These are phyloP conservation scores for Naganishia antarctica DNA, from an alignment of 768 basidiomycete species.

Conservation along the genomic window DNA sequence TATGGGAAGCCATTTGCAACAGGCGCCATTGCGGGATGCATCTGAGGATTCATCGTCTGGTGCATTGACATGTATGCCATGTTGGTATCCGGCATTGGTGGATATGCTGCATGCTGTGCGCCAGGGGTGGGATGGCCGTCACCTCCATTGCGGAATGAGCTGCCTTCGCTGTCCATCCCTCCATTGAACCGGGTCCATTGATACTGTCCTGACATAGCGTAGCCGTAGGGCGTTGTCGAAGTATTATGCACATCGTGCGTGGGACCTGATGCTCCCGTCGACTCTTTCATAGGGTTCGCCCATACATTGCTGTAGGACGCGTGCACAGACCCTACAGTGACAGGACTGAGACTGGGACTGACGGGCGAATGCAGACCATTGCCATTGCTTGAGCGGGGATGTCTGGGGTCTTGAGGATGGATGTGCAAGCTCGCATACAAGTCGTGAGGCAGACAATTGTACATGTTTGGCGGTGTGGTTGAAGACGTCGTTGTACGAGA, in stretches of 20 bases:
- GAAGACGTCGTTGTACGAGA: slow-evolving; percentile 12
- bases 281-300: neutral
- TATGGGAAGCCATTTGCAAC: neutral
- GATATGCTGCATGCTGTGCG: slow-evolving; percentile 1
- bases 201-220: slow-evolving; percentile 1
- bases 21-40: neutral
- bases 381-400: neutral
- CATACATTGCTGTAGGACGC: neutral
- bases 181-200: neutral
- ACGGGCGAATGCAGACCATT: slow-evolving; percentile 8
- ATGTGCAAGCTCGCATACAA: slow-evolving; percentile 12
- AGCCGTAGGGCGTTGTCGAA: neutral
- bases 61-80: slow-evolving; percentile 20
- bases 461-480: slow-evolving; percentile 8
- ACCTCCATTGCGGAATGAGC: neutral
- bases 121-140: neutral
- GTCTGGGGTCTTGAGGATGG: neutral
- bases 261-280: neutral
- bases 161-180: slow-evolving; percentile 5
- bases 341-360: neutral
- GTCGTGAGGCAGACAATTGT: slow-evolving; percentile 7
- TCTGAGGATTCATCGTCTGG: slow-evolving; percentile 2
- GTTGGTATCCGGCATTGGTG: slow-evolving; percentile 9
- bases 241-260: neutral
- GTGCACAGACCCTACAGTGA: neutral